phyloP scores from a whole-genome alignment of 176 grass and related monocot species.

The Calamus simplicifolius region DNA sequence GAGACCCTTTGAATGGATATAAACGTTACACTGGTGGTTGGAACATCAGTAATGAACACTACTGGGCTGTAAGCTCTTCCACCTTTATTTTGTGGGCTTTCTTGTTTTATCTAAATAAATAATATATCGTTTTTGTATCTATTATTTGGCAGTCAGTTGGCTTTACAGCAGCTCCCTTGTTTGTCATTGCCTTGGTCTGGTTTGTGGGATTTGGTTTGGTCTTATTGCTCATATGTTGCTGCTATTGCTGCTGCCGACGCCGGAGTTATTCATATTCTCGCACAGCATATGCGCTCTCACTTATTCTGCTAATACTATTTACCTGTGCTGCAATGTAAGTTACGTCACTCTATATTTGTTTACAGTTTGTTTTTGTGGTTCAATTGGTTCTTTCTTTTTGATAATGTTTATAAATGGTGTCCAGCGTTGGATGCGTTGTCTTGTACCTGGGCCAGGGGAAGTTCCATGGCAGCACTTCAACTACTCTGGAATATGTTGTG shows the following conservation, averaged over 20 bases:
- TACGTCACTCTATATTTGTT: not conserved
- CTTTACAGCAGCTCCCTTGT: conserved; percentile 56
- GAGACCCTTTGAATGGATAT: conserved; percentile 52
- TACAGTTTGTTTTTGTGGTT: not conserved
- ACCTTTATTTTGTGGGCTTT: not conserved
- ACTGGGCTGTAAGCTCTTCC: conserved; percentile 78
- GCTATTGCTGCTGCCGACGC: conserved; percentile 65
- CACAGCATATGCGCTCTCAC: conserved; percentile 34
- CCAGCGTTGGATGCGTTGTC: conserved; percentile 49
- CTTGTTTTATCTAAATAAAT: not conserved
- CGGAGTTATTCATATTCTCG: conserved; percentile 47
- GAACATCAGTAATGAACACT: conserved; percentile 75
- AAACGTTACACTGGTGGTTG: conserved; percentile 67
- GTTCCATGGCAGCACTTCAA: conserved; percentile 50
- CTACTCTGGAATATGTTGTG: conserved; percentile 51
- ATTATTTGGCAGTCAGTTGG: conserved; percentile 48
- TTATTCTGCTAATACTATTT: conserved; percentile 54
- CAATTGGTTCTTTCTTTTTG: not conserved
- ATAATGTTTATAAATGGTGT: not conserved
- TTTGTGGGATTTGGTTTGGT: conserved; percentile 46
- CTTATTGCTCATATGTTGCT: conserved; percentile 47
- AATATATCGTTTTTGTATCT: not conserved
- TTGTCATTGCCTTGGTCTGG: conserved; percentile 44
- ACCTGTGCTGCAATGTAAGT: conserved; percentile 57
- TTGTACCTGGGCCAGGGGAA: conserved; percentile 41